Percentiles rank a stretch among this genome's conserved stretches.
phyloP scores from a whole-genome alignment of 371 early-diverging fungal genomes.

The Saksenaea oblongispora region DNA sequence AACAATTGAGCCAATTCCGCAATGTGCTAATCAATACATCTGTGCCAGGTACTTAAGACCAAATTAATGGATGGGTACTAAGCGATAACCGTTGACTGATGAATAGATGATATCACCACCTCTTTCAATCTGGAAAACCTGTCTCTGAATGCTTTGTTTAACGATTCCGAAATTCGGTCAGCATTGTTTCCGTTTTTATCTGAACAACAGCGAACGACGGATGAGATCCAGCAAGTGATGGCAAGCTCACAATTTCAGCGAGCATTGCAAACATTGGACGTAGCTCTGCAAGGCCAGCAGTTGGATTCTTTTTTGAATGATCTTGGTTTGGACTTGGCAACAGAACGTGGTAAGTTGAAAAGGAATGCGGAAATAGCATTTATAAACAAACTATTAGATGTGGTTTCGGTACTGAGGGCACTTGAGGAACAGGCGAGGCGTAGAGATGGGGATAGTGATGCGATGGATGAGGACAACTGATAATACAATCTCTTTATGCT shows the following conservation, averaged over 20 bases:
- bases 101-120: neutral
- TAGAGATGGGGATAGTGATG: conserved; percentile 30
- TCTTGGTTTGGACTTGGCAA: conserved; percentile 56
- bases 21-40: conserved; percentile 24
- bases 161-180: conserved; percentile 45
- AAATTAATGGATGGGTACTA: neutral
- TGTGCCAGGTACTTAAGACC: conserved; percentile 24
- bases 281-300: conserved; percentile 61
- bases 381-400: conserved; percentile 39
- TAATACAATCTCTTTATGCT: neutral
- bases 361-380: conserved; percentile 8
- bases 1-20: conserved; percentile 27
- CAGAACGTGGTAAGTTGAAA: conserved; percentile 18
- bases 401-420: conserved; percentile 67
- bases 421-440: conserved; percentile 63
- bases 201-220: conserved; percentile 26
- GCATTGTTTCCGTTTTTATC: conserved; percentile 57
- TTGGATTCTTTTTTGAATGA: conserved; percentile 58
- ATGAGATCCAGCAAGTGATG: conserved; percentile 51
- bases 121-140: neutral
- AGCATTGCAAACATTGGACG: conserved; percentile 55
- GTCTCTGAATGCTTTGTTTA: conserved; percentile 34
- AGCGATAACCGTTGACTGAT: neutral
- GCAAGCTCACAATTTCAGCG: conserved; percentile 65
- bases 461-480: conserved; percentile 38